A percentile compares a stretch with the other conserved stretches of the same genome.
Evolutionary conservation across 208 protist genomes (phyloP).

Genomic region (Acanthamoeba triangularis): DNA sequence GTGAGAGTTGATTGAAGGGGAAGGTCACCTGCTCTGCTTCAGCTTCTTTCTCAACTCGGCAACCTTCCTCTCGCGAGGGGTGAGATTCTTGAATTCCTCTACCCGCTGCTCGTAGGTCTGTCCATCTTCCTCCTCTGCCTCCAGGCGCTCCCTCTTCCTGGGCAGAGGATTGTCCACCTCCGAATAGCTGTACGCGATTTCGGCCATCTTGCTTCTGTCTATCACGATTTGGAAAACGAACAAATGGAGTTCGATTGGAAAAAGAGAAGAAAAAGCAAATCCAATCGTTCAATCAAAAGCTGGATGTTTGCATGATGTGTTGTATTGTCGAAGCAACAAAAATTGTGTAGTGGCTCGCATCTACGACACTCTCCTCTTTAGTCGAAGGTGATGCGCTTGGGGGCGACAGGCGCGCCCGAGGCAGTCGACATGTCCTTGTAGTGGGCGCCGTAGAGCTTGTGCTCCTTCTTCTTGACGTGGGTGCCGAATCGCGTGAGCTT

Average conservation of each 20-base stretch:
- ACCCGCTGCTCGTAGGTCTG: slow-evolving; percentile 9
- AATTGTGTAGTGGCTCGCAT: no score
- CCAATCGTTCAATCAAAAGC: no score
- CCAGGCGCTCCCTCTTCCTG: background rate
- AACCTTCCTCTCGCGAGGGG: slow-evolving; percentile 32
- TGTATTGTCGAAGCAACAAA: no score
- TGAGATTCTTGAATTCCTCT: background rate
- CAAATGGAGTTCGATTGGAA: no score
- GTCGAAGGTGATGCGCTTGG: slow-evolving; percentile 75
- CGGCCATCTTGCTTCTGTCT: background rate
- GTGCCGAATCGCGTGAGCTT: slow-evolving; percentile 82
- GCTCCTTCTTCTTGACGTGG: slow-evolving; percentile 84
- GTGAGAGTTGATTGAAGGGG: background rate
- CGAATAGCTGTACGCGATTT: background rate
- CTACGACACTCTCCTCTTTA: background rate
- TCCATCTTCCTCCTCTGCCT: slow-evolving; percentile 21
- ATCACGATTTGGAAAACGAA: no score
- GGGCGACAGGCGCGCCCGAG: background rate
- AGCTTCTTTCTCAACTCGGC: slow-evolving; percentile 38
- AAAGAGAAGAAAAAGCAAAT: background rate
- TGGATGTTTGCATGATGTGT: no score
- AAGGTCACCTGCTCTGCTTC: background rate
- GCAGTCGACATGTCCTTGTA: slow-evolving; percentile 33
- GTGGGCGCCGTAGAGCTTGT: slow-evolving; percentile 80
- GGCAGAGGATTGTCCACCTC: background rate